Evolutionary conservation across 768 basidiomycete genomes (phyloP).

Genomic region (Suillus subaureus): DNA sequence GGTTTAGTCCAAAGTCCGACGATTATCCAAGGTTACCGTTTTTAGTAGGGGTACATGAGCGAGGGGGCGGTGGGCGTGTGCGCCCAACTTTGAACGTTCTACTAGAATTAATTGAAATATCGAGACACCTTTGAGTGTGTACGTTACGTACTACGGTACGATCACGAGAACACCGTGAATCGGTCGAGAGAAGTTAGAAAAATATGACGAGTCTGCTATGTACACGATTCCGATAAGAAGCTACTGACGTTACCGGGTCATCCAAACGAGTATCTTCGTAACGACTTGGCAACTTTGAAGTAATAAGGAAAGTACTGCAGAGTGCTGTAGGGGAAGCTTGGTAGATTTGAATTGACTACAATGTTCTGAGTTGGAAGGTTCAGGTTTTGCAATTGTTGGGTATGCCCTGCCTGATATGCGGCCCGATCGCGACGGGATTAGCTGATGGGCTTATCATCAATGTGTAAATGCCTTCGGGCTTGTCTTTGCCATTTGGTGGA

Average conservation of each 20-base stretch:
- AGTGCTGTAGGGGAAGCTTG: slow-evolving; percentile 16
- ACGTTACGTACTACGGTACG: slow-evolving; percentile 30
- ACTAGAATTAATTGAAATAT: no score
- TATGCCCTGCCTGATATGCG: not conserved
- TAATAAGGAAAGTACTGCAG: slow-evolving; percentile 8
- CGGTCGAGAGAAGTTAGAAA: slow-evolving; percentile 22
- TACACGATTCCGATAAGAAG: slow-evolving; percentile 26
- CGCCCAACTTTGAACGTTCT: no score
- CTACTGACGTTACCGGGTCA: slow-evolving; percentile 20
- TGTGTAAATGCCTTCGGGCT: slow-evolving; percentile 1
- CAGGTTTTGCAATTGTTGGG: not conserved
- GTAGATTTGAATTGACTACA: not conserved
- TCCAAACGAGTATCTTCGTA: no score
- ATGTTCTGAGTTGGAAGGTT: not conserved
- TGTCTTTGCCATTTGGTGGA: not conserved
- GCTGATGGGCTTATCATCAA: not conserved
- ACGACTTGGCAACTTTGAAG: slow-evolving; percentile 11
- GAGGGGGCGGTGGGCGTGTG: no score
- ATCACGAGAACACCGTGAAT: slow-evolving; percentile 31
- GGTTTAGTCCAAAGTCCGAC: no score
- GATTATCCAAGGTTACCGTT: no score
- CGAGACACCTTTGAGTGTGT: slow-evolving; percentile 14
- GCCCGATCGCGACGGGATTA: not conserved
- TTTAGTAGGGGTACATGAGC: no score
- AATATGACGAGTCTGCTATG: slow-evolving; percentile 24